Percentiles rank a stretch among this genome's conserved stretches.
Conservation (phyloP, 2,329 filamentous ascomycete species). For the Pseudomassariella vexata region DNA sequence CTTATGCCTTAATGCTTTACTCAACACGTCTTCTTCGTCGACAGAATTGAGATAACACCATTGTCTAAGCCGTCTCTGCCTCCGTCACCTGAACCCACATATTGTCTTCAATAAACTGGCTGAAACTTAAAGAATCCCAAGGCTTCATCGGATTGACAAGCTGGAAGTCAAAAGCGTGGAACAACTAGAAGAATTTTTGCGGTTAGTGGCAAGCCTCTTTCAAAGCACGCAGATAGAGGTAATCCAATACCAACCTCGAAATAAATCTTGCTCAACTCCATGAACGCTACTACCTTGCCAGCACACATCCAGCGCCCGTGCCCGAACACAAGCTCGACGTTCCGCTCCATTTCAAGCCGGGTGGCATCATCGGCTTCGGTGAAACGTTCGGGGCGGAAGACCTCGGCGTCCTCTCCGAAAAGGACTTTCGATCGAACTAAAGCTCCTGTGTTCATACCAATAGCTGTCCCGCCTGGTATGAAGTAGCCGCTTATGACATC, state of each 20-base stretch:
- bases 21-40: no score
- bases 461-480: constrained; percentile 8
- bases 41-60: no score
- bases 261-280: constrained; percentile 33
- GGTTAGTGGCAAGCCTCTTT: neutral
- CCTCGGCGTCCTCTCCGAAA: constrained; percentile 1
- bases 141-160: constrained; percentile 15
- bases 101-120: constrained; percentile 21
- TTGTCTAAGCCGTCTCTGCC: no score
- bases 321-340: constrained; percentile 30
- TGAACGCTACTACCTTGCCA: constrained; percentile 31
- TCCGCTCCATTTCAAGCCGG: constrained; percentile 21
- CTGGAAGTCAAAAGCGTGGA: constrained; percentile 17
- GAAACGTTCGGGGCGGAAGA: constrained; percentile 14
- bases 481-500: constrained; percentile 15
- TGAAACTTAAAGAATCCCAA: constrained; percentile 16
- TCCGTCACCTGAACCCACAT: constrained; percentile 22
- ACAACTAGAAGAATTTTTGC: neutral
- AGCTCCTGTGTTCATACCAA: constrained; percentile 4
- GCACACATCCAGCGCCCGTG: constrained; percentile 29
- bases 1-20: no score
- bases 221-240: no score
- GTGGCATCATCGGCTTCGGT: constrained; percentile 23
- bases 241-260: constrained; percentile 28
- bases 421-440: neutral